phyloP scores from a whole-genome alignment of 1,284 basidiomycete genomes.

The Tremellales sp. region DNA sequence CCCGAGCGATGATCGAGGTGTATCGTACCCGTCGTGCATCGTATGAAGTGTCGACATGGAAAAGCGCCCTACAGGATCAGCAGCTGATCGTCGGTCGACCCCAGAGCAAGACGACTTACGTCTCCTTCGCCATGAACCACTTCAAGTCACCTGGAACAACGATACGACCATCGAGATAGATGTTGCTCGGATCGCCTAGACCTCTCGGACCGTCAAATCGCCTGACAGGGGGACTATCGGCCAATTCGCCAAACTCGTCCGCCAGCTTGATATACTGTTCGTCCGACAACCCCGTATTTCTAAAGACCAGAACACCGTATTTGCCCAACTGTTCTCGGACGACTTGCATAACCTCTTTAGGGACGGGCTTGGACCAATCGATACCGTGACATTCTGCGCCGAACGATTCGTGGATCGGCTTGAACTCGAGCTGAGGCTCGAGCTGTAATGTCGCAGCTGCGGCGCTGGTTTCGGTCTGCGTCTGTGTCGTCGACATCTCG shows the following conservation, averaged over 20 bases:
- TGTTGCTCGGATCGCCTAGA: constrained; percentile 15
- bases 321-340: constrained; percentile 7
- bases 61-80: neutral
- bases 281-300: constrained; percentile 28
- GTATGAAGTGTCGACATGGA: constrained; percentile 11
- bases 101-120: neutral
- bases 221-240: constrained; percentile 3
- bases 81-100: neutral
- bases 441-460: too few relatives aligned
- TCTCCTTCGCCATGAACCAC: constrained; percentile 15
- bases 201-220: constrained; percentile 12
- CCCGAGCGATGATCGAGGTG: constrained; percentile 6
- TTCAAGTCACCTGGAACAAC: constrained; percentile 18
- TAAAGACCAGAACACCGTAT: constrained; percentile 33
- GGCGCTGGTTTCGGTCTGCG: too few relatives aligned
- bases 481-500: too few relatives aligned
- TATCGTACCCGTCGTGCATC: constrained; percentile 6
- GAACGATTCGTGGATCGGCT: neutral
- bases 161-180: constrained; percentile 17
- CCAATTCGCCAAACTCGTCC: constrained; percentile 6
- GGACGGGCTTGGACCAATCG: constrained; percentile 3
- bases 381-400: constrained; percentile 7
- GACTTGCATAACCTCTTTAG: neutral
- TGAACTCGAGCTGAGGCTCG: neutral
- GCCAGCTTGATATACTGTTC: constrained; percentile 15